A percentile compares a stretch with the other conserved stretches of the same genome.
phyloP scores from a whole-genome alignment of 2,329 filamentous ascomycete species.

The Macrophomina phaseolina region DNA sequence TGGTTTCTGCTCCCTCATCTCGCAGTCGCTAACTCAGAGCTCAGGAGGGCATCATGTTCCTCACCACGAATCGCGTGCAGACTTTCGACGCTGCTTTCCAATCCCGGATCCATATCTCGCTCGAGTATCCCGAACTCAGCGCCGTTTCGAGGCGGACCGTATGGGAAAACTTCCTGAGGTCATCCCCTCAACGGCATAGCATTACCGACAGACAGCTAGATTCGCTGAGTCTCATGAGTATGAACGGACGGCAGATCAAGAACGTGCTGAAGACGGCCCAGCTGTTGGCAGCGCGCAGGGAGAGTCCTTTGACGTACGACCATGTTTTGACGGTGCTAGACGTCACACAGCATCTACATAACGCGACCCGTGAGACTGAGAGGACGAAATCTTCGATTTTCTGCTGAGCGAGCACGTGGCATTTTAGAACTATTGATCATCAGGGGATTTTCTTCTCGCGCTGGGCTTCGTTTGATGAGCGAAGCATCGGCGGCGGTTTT shows the following conservation, averaged over 20 bases:
- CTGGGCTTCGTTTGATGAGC: background rate
- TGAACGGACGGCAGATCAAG: conserved; percentile 53
- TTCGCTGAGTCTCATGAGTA: conserved; percentile 36
- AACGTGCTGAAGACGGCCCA: conserved; percentile 50
- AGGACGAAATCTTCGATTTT: conserved; percentile 30
- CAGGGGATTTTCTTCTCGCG: background rate
- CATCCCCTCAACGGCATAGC: conserved; percentile 32
- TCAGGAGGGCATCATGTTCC: conserved; percentile 30
- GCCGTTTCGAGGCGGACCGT: conserved; percentile 44
- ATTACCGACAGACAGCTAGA: conserved; percentile 40
- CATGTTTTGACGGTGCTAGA: conserved; percentile 45
- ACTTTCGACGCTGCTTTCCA: conserved; percentile 55
- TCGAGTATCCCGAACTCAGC: conserved; percentile 51
- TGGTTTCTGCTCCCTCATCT: background rate
- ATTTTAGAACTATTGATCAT: background rate
- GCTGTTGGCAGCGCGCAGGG: conserved; percentile 35
- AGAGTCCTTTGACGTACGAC: conserved; percentile 35
- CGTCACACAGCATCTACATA: conserved; percentile 48
- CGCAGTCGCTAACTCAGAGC: background rate
- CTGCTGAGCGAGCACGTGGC: conserved; percentile 19
- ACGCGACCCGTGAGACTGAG: conserved; percentile 39
- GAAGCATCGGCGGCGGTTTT: background rate
- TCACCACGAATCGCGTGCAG: conserved; percentile 47
- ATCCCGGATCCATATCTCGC: conserved; percentile 52
- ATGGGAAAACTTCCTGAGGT: conserved; percentile 53